Base-by-base conservation (phyloP, 2,329 filamentous ascomycete genomes). In the Aspergillus sp. region DNA sequence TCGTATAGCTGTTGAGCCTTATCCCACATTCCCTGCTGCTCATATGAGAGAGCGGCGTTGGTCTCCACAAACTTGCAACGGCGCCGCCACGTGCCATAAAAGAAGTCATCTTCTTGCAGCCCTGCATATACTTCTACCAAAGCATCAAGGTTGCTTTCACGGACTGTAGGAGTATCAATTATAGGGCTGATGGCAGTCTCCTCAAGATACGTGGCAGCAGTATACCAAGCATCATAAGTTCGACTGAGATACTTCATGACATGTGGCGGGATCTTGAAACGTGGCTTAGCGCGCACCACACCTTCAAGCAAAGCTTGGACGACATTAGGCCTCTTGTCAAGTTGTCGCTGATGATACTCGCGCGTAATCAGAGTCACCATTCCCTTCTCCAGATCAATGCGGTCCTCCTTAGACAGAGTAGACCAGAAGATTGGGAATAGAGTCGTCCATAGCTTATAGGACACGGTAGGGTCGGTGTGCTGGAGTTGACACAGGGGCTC, bases 11-110 rank as follows among this genome's bases (percentile, higher is more conserved):
- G 90, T 78, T 99, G 96, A 1, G 96, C 93, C 78, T 98, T 98
- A 70, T 99, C 95, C 96, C 95, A 99, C 86, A 98, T 96, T 51
- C 95, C 95, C 69, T 96, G 96, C 74, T 99, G 96, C 78, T 99
- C 96, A 69, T 97, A 99, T 0, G 95, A 99, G 7, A 99, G 82
- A 1, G 93, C 95, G 13, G 95, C 92, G 72, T 99, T 99, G 8
- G 93, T 98, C 80, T 99, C 96, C 5, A 99, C 90, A 71, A 96
- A 99, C 66, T 96, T 92, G 74, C 93, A 96, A 49, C 95, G 88
- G 59, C 95, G 88, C 61, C 95, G 88, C 95, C 95, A 99, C 0
- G 93, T 96, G 8, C 95, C 95, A 66, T 99, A 98, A 75, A 98
- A 99, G 51, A 99, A 82, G 73, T 99, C 95, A 54, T 98, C 93